Evolutionary conservation across 306 rosid species (phyloP).

Genomic region (Castanopsis chinensis): DNA sequence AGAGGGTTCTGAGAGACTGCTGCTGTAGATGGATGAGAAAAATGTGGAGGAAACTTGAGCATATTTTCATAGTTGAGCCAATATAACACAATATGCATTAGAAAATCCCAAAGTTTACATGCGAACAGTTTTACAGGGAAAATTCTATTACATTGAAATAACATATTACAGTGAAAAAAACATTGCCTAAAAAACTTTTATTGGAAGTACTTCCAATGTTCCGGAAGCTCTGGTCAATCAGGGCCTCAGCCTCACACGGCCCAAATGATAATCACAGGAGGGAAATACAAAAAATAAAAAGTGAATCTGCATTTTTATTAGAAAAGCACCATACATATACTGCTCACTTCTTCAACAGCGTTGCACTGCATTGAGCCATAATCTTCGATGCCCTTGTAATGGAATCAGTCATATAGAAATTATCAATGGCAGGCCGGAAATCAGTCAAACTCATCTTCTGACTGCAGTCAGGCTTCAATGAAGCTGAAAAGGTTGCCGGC

Average conservation of each 20-base stretch:
- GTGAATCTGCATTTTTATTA: conserved; percentile 37
- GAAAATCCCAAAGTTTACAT: conserved; percentile 1
- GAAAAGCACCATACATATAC: conserved; percentile 18
- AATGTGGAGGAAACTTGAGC: background rate
- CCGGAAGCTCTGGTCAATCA: conserved; percentile 33
- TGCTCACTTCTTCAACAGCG: conserved; percentile 71
- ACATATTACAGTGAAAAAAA: background rate
- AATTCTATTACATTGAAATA: background rate
- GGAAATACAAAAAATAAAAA: background rate
- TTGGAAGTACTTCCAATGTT: conserved; percentile 52
- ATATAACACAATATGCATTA: background rate
- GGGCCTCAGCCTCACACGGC: conserved; percentile 31
- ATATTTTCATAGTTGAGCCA: background rate
- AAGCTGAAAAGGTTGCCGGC: conserved; percentile 66
- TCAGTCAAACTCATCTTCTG: conserved; percentile 49
- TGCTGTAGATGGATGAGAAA: background rate
- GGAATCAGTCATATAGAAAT: conserved; percentile 97
- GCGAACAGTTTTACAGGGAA: conserved; percentile 11
- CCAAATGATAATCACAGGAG: conserved; percentile 9
- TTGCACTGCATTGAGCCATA: conserved; percentile 98
- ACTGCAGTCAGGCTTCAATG: conserved; percentile 56
- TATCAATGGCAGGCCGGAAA: conserved; percentile 62
- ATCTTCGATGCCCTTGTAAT: conserved; percentile 98
- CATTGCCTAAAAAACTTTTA: conserved; percentile 16
- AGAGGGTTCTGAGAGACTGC: background rate